These are phyloP conservation scores for Syzygium aromaticum DNA, from an alignment of 345 rosid genomes.

Conservation along the genomic window DNA sequence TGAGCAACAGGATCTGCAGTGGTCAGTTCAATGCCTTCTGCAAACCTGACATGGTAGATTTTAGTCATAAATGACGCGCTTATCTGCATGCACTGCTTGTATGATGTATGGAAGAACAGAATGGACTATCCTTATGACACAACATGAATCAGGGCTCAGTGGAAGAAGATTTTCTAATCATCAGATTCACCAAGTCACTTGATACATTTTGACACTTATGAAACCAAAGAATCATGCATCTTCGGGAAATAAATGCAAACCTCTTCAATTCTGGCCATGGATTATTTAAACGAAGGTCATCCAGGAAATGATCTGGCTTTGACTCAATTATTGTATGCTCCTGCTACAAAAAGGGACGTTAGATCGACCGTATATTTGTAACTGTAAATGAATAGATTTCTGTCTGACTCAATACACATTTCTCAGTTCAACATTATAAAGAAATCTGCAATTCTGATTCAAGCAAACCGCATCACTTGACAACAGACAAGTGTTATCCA, in stretches of 20 bases:
- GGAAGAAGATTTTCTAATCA: background rate
- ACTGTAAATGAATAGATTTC: background rate
- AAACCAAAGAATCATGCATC: background rate
- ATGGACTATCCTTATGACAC: background rate
- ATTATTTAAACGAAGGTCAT: constrained; percentile 88
- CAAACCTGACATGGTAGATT: constrained; percentile 37
- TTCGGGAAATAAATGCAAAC: background rate
- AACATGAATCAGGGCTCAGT: background rate
- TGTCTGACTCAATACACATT: background rate
- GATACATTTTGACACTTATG: background rate
- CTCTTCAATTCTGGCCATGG: constrained; percentile 91
- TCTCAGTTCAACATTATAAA: background rate
- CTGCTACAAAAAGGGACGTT: constrained; percentile 25
- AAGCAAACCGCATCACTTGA: background rate
- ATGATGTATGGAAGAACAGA: background rate
- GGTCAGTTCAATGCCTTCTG: constrained; percentile 65
- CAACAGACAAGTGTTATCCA: background rate
- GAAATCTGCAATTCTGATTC: background rate
- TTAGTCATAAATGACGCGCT: background rate
- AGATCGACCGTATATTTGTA: background rate
- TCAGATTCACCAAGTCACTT: background rate
- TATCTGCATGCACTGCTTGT: background rate
- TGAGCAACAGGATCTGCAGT: constrained; percentile 72
- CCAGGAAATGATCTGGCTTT: constrained; percentile 96
- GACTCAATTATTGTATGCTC: constrained; percentile 88